phyloP scores from a whole-genome alignment of 2,329 filamentous ascomycete genomes.

The Ceratocystis smalleyi region DNA sequence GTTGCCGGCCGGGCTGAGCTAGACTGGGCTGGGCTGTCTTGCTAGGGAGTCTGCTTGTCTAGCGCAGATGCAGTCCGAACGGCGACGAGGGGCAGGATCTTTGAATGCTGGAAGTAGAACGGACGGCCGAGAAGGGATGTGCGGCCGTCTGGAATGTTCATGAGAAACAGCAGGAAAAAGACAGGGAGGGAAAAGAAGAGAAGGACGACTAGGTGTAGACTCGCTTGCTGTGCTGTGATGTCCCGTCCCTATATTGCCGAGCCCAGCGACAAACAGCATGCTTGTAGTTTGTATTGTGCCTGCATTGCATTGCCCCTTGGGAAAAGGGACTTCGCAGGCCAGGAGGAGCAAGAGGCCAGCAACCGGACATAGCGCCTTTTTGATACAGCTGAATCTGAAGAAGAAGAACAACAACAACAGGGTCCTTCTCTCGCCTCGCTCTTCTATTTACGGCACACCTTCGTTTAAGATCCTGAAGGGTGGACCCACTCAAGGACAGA shows the following conservation, averaged over 20 bases:
- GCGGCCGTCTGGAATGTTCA: neutral
- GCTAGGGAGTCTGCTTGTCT: neutral
- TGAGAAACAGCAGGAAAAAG: neutral
- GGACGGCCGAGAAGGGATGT: neutral
- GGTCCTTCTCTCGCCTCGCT: neutral
- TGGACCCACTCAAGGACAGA: neutral
- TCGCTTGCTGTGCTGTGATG: neutral
- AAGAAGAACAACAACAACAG: neutral
- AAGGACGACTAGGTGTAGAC: neutral
- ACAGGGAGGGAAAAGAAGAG: neutral
- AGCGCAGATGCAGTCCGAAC: neutral
- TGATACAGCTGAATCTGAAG: too few species aligned
- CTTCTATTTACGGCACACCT: neutral
- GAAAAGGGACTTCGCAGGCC: too few species aligned
- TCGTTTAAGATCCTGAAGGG: too few species aligned
- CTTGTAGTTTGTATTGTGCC: neutral
- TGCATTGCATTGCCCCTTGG: neutral
- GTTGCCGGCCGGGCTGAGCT: neutral
- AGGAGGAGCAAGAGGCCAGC: too few species aligned
- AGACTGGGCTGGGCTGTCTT: neutral
- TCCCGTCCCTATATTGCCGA: neutral
- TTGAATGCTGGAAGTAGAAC: neutral
- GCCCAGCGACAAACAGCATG: neutral
- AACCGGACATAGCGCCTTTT: too few species aligned
- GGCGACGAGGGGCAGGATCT: neutral